Conservation (phyloP, 139 green algal genomes). For the Dunaliella primolecta region DNA sequence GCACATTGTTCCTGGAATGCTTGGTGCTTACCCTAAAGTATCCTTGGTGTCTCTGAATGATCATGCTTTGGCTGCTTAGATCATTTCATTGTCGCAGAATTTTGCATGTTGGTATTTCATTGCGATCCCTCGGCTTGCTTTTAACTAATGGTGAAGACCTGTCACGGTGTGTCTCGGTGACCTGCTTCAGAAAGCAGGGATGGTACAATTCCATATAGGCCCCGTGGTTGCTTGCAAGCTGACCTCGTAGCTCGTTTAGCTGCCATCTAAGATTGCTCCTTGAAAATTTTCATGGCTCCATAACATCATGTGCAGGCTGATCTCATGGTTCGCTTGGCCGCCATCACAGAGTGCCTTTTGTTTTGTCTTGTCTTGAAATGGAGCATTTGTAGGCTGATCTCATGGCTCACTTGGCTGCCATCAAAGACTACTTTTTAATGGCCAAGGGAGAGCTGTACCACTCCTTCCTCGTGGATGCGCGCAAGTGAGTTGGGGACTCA, state of each 20-base stretch:
- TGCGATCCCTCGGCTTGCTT: too few relatives aligned
- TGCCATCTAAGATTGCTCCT: conserved; percentile 76
- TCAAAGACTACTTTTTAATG: conserved; percentile 85
- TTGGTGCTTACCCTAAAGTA: neutral
- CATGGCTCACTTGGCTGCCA: conserved; percentile 58
- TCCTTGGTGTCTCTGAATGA: neutral
- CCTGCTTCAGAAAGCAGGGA: too few relatives aligned
- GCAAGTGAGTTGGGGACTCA: neutral
- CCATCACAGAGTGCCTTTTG: too few relatives aligned
- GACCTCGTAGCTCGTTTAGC: conserved; percentile 68
- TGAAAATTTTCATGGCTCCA: too few relatives aligned
- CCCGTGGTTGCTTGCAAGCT: too few relatives aligned
- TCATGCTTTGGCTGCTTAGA: neutral
- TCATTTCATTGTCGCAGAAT: neutral
- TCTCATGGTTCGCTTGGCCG: too few relatives aligned
- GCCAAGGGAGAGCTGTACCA: conserved; percentile 79
- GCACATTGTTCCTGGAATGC: neutral
- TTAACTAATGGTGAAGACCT: too few relatives aligned
- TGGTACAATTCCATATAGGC: too few relatives aligned
- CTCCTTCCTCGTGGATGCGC: conserved; percentile 69
- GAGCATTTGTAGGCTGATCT: conserved; percentile 60
- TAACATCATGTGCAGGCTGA: too few relatives aligned
- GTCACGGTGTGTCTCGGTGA: too few relatives aligned
- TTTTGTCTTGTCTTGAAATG: too few relatives aligned
- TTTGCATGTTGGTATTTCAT: too few relatives aligned